A percentile compares a stretch with the other conserved stretches of the same genome.
phyloP scores from a whole-genome alignment of 1,139 yeast species.

The Suhomyces terraborum region DNA sequence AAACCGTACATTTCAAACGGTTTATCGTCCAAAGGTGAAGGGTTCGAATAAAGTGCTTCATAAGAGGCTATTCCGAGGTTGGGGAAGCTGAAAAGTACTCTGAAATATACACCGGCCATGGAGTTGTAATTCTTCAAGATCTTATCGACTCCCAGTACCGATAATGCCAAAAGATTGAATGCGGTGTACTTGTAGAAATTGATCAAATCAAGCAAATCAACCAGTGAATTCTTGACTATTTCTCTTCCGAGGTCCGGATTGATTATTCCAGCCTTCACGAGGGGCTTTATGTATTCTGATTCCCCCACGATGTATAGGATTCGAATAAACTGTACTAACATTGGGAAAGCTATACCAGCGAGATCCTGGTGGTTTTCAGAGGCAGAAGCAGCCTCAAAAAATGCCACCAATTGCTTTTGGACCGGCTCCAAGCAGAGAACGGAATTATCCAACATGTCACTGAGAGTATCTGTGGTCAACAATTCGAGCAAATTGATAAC shows the following conservation, averaged over 20 bases:
- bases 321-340: slow-evolving; percentile 25
- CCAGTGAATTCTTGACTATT: slow-evolving; percentile 19
- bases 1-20: slow-evolving; percentile 7
- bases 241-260: slow-evolving; percentile 10
- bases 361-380: slow-evolving; percentile 10
- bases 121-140: slow-evolving; percentile 16
- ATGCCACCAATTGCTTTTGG: slow-evolving; percentile 12
- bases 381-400: slow-evolving; percentile 8
- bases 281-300: slow-evolving; percentile 22
- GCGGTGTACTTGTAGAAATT: slow-evolving; percentile 36
- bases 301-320: slow-evolving; percentile 29
- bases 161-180: slow-evolving; percentile 29
- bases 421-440: slow-evolving; percentile 14
- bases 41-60: slow-evolving; percentile 12
- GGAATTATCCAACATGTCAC: slow-evolving; percentile 13
- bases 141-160: slow-evolving; percentile 17
- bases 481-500: slow-evolving; percentile 19
- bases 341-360: slow-evolving; percentile 18
- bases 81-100: slow-evolving; percentile 30
- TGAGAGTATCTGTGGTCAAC: slow-evolving; percentile 18
- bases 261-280: slow-evolving; percentile 15
- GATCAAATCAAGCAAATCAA: slow-evolving; percentile 26
- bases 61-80: slow-evolving; percentile 22
- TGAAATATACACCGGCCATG: slow-evolving; percentile 32
- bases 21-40: slow-evolving; percentile 6